phyloP scores from a whole-genome alignment of 2,329 filamentous ascomycete species.

The Pseudopyricularia javanii region DNA sequence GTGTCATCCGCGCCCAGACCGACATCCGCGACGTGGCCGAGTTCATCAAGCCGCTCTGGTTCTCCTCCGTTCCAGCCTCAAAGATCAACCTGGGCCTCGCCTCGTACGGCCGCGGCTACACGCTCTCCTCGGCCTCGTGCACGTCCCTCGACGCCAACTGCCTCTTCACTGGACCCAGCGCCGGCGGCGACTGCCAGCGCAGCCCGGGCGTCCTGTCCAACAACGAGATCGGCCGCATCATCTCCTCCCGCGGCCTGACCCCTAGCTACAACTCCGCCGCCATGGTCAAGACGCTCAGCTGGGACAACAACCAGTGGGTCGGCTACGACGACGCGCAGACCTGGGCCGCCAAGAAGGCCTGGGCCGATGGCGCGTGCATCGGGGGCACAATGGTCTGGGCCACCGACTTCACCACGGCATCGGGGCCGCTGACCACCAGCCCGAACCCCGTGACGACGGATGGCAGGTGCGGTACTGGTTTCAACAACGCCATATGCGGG shows the following conservation, averaged over 20 bases:
- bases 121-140: constrained; percentile 14
- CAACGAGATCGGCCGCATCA: constrained; percentile 16
- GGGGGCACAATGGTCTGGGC: constrained; percentile 20
- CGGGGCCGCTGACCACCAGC: not conserved
- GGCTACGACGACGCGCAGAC: constrained; percentile 13
- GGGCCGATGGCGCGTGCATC: constrained; percentile 15
- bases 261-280: constrained; percentile 7
- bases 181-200: constrained; percentile 16
- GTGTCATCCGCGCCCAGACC: constrained; percentile 23
- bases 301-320: constrained; percentile 12
- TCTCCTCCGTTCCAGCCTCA: constrained; percentile 20
- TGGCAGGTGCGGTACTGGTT: not conserved
- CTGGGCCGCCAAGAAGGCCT: constrained; percentile 12
- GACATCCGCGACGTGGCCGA: constrained; percentile 28
- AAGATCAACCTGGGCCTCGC: constrained; percentile 35
- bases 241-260: constrained; percentile 10
- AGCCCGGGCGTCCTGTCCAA: constrained; percentile 16
- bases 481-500: not conserved
- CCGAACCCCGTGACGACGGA: not conserved
- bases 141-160: constrained; percentile 11
- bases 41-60: constrained; percentile 25
- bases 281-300: constrained; percentile 16
- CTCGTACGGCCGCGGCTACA: constrained; percentile 33
- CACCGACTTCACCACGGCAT: constrained; percentile 10
- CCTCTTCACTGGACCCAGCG: constrained; percentile 11